These are phyloP conservation scores for Xylaria sp. DNA, from an alignment of 2,329 filamentous ascomycete genomes.

Conservation along the genomic window DNA sequence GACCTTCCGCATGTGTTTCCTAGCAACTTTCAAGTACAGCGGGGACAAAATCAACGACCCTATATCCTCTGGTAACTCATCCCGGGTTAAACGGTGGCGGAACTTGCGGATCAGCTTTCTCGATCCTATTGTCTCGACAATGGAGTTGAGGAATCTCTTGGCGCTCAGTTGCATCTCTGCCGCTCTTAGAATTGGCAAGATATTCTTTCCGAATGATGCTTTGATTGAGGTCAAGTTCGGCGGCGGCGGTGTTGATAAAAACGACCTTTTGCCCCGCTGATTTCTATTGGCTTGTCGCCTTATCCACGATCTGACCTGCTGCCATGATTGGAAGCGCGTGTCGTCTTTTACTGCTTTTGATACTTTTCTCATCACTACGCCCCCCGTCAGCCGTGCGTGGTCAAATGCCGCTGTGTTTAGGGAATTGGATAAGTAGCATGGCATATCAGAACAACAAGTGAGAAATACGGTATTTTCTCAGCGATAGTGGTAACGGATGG, in stretches of 20 bases:
- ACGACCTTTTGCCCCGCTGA: neutral
- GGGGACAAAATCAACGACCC: constrained; percentile 6
- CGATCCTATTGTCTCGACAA: neutral
- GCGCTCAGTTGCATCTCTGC: neutral
- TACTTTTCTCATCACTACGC: constrained; percentile 3
- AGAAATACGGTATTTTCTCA: neutral
- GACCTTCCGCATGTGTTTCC: neutral
- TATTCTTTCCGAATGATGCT: neutral
- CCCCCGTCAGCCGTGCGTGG: neutral
- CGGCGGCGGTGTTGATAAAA: neutral
- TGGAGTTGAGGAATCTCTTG: neutral
- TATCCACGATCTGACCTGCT: constrained; percentile 1
- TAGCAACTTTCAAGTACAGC: neutral
- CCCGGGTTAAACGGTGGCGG: neutral
- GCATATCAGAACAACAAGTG: no score
- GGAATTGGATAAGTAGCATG: no score
- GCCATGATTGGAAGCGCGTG: constrained; percentile 10
- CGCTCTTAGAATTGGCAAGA: neutral
- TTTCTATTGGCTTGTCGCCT: neutral
- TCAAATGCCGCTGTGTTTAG: neutral
- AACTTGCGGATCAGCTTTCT: neutral
- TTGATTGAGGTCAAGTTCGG: neutral
- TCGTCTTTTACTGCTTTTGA: neutral
- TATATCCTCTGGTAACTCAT: constrained; percentile 9
- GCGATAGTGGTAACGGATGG: no score